Conservation (phyloP, 306 rosid species). For the Pyrus bretschneideri region DNA sequence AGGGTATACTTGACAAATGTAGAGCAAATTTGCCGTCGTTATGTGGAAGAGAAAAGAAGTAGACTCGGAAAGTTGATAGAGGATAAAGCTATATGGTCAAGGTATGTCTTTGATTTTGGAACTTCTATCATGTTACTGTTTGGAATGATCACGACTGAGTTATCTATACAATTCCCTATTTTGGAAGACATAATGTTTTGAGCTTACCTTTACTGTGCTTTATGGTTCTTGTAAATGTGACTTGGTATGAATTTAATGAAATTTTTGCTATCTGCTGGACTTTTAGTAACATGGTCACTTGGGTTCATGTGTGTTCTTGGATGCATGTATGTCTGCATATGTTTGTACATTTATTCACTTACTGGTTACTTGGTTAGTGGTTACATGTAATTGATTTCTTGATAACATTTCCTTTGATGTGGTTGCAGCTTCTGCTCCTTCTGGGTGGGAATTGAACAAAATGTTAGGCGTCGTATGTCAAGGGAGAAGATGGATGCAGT, state of each 20-base stretch:
- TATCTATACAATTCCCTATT: neutral
- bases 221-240: neutral
- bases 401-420: conserved; percentile 12
- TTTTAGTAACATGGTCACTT: neutral
- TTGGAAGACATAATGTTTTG: neutral
- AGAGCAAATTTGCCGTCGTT: conserved; percentile 95
- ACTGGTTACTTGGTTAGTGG: neutral
- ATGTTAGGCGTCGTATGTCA: conserved; percentile 78
- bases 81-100: conserved; percentile 96
- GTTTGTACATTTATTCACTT: neutral
- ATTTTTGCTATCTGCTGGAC: neutral
- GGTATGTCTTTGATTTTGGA: conserved; percentile 42
- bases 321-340: neutral
- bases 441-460: conserved; percentile 94
- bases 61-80: conserved; percentile 86
- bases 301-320: neutral
- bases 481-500: conserved; percentile 83
- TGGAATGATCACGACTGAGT: neutral
- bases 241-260: neutral
- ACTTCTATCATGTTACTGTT: neutral
- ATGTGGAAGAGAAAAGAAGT: conserved; percentile 93
- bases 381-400: conserved; percentile 4
- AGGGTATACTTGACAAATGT: conserved; percentile 96
- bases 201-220: neutral
- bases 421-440: conserved; percentile 71